phyloP scores from a whole-genome alignment of 1,284 basidiomycete species.

The Ceratobasidium theobromae region DNA sequence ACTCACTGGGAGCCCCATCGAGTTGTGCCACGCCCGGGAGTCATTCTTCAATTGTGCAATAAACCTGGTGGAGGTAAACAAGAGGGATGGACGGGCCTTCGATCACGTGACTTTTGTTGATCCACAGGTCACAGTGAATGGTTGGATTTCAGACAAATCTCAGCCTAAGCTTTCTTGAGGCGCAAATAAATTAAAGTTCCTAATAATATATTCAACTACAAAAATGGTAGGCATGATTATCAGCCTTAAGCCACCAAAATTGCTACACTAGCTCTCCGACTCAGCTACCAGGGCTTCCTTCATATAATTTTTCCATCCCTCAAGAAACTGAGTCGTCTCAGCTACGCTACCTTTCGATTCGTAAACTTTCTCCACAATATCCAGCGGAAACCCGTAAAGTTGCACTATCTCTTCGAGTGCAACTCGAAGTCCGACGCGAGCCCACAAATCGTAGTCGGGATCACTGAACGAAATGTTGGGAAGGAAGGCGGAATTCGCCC shows the following conservation, averaged over 20 bases:
- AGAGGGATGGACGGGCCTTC: too few species aligned
- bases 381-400: not conserved
- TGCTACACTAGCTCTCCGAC: not conserved
- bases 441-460: not conserved
- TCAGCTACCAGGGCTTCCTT: not conserved
- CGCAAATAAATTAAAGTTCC: too few species aligned
- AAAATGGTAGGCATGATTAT: too few species aligned
- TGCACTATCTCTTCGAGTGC: not conserved
- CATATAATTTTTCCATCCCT: not conserved
- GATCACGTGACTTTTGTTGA: too few species aligned
- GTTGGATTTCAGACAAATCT: too few species aligned
- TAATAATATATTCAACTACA: too few species aligned
- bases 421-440: not conserved
- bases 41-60: not conserved
- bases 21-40: not conserved
- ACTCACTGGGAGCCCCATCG: constrained; percentile 8
- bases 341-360: not conserved
- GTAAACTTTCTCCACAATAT: not conserved
- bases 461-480: not conserved
- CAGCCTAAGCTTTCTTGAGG: too few species aligned
- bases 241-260: too few species aligned
- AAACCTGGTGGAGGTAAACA: too few species aligned
- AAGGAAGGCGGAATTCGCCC: too few species aligned
- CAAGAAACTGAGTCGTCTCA: not conserved
- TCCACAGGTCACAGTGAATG: too few species aligned